Conservation (phyloP, 2,329 filamentous ascomycete species). For the Fusarium temperatum region DNA sequence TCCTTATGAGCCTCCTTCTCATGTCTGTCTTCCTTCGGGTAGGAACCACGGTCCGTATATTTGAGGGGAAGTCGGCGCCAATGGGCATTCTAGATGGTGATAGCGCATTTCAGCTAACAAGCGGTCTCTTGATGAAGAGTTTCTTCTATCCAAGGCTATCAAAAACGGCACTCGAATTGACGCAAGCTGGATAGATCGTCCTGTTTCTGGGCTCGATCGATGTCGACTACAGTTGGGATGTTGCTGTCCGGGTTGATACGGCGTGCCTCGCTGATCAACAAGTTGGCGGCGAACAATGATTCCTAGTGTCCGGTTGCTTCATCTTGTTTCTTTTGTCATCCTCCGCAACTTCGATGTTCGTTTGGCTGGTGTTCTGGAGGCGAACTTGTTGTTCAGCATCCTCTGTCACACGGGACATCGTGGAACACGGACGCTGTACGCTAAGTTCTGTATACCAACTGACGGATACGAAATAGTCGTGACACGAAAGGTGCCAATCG, state of each 20-base stretch:
- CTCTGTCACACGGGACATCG: background rate
- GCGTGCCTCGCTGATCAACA: background rate
- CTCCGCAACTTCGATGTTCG: background rate
- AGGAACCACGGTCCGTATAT: background rate
- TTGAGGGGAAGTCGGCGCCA: background rate
- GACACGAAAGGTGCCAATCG: rapidly evolving
- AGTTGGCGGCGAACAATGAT: background rate
- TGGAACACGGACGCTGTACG: background rate
- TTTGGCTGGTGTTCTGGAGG: background rate
- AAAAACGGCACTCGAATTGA: background rate
- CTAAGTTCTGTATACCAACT: background rate
- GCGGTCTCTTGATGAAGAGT: background rate
- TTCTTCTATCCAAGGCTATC: background rate
- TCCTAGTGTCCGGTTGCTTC: background rate
- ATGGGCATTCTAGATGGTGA: background rate
- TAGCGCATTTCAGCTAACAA: background rate
- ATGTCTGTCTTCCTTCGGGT: background rate
- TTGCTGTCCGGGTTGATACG: background rate
- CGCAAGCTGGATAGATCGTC: background rate
- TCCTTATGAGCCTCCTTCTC: background rate
- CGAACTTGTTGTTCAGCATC: background rate
- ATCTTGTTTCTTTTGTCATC: background rate
- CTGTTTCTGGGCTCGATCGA: background rate
- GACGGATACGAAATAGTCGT: background rate
- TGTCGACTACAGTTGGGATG: background rate